Evolutionary conservation across 805 yeast species (phyloP), one percentile per base, ranked within the genome.

Genomic region (Hanseniaspora nectarophila): DNA sequence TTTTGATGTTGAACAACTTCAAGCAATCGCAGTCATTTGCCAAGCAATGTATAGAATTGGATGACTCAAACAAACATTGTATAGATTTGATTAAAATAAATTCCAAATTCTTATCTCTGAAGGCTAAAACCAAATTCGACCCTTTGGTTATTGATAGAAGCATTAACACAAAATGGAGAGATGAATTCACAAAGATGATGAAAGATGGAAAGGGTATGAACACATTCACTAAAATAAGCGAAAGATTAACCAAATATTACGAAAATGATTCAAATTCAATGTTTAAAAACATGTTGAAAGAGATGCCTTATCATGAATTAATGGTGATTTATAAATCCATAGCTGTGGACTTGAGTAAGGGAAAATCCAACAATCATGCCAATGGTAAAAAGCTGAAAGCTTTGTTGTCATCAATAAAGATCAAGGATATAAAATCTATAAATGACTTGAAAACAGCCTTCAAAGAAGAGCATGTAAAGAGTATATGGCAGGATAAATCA

Each of bases 11-110:
- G 37, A 68, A 71, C 35, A 77, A 78, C 38, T 77, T 73, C 54
- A 76, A 76, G 15, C 71, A 71, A 24, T 74, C 83, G 0, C 66
- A 75, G 59, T 70, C 65, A 54, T 70, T 72, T 37, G 70, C 81
- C 24, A 76, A 81, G 57, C 79, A 75, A 56, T 88, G 97, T 63
- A 68, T 90, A 45, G 79, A 83, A 51, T 73, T 78, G 42, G 90
- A 90, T 64, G 84, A 86, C 64, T 96, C 86, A 56, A 75, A 73
- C 57, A 67, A 67, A 26, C 67, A 65, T 2, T 87, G 95, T 64
- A 77, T 80, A 29, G 67, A 61, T 16, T 60, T 74, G 29, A 75
- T 85, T 10, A 76, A 81, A 58, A 63, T 79, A n/a, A 68, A 68
- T 53, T 70, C 76, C 29, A 75, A 73, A 54, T 66, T 79, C 29